Base-by-base conservation (phyloP, 2,329 filamentous ascomycete species). In the Nakataea oryzae region DNA sequence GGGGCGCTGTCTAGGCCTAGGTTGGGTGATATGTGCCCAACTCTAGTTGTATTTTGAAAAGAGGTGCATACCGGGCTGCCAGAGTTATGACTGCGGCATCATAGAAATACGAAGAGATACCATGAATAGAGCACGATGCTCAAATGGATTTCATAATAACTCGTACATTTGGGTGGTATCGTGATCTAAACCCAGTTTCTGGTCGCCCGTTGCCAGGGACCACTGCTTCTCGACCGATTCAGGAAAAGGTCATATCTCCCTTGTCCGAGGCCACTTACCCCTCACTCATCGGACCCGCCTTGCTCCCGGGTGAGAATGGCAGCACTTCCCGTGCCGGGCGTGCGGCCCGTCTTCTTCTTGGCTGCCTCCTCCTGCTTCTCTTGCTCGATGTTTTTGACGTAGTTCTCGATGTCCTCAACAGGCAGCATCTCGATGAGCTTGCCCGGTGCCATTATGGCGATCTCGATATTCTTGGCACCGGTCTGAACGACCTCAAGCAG, bases 281-380 rank as follows among this genome's bases (percentile, higher is more conserved):
- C 21, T 30, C 67, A 67, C 58, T 70, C 69, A 30, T 65, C 68
- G 34, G 66, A 66, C 63, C 70, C 74, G 58, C 76, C 76, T 63
- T 74, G 70, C 72, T 79, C 75, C 79, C 86, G 79, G 75, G 90
- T 92, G 71, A 90, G 80, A 70, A 95, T 91, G 56, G 90, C 84
- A 24, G 90, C 86, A 68, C 78, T 86, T 58, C 86, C 87, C 59
- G 83, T 85, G 63, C 86, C 87, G n/a, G 86, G 83, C 65, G 85
- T 84, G 69, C 87, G 82, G 63, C 90, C 89, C 57, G 86, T 90
- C 87, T 96, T 96, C 88, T 96, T 96, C 84, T 92, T 96, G 54
- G 91, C 91, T 28, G 93, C 93, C 81, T 99, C 95, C 76, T 97
- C 95, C 74, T 96, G 93, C 85, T 99, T 99, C 84, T 99, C 96